phyloP scores from a whole-genome alignment of 805 yeast species.

The Saturnispora ahearnii region DNA sequence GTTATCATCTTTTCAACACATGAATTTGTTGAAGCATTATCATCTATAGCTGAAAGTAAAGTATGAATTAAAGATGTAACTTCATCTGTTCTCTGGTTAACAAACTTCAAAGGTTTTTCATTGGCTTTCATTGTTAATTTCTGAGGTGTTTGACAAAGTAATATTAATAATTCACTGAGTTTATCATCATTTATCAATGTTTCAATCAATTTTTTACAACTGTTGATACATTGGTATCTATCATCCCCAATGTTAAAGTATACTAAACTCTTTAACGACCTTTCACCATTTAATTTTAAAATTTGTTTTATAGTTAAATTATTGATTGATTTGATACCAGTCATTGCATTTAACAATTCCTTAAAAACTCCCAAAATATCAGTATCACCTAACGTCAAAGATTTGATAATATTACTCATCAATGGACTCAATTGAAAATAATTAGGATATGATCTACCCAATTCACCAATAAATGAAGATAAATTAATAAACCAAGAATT shows the following conservation, averaged over 20 bases:
- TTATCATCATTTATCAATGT: constrained; percentile 35
- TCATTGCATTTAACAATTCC: constrained; percentile 62
- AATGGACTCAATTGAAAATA: constrained; percentile 56
- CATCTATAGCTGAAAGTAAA: constrained; percentile 48
- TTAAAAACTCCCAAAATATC: constrained; percentile 55
- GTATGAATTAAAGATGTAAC: constrained; percentile 57
- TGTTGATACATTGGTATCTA: constrained; percentile 37
- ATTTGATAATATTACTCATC: constrained; percentile 49
- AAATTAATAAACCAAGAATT: constrained; percentile 81
- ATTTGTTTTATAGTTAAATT: constrained; percentile 63
- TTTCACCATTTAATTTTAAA: constrained; percentile 54
- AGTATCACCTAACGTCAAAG: constrained; percentile 50
- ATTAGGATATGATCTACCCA: constrained; percentile 45
- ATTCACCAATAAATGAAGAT: constrained; percentile 66
- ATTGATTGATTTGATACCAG: constrained; percentile 65
- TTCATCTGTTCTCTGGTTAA: constrained; percentile 68
- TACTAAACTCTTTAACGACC: constrained; percentile 45
- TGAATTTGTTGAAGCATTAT: constrained; percentile 31
- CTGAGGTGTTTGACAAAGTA: constrained; percentile 44
- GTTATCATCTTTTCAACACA: constrained; percentile 29
- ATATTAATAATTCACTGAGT: constrained; percentile 55
- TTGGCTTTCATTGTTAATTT: constrained; percentile 27
- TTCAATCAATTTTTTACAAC: constrained; percentile 44
- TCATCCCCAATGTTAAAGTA: constrained; percentile 51
- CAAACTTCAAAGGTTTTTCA: constrained; percentile 52